Conservation (phyloP, 106 monocot genomes). For the Posidonia australis region DNA sequence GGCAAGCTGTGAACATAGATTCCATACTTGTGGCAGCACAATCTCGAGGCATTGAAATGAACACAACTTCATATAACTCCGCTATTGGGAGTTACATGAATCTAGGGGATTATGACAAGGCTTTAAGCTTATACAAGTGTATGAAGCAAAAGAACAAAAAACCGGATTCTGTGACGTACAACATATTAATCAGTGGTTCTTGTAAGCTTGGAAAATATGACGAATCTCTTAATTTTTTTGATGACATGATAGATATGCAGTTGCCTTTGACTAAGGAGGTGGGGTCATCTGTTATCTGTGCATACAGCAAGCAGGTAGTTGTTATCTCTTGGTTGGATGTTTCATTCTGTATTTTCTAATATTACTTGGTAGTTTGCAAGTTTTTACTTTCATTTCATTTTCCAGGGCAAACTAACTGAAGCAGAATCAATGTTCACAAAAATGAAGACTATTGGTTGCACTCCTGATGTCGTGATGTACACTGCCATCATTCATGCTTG, state of each 20-base stretch:
- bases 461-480: conserved; percentile 71
- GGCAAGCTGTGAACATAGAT: conserved; percentile 54
- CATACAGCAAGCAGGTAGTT: conserved; percentile 73
- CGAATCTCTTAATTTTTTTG: conserved; percentile 55
- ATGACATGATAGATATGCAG: conserved; percentile 61
- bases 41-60: conserved; percentile 56
- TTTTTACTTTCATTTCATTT: conserved; percentile 5
- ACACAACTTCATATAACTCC: conserved; percentile 75
- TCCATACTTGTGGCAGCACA: conserved; percentile 60
- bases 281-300: conserved; percentile 81
- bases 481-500: conserved; percentile 88
- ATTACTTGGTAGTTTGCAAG: not conserved
- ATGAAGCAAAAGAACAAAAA: conserved; percentile 59
- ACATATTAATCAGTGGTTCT: conserved; percentile 77
- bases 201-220: conserved; percentile 64
- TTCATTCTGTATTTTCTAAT: not conserved
- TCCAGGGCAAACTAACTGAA: conserved; percentile 63
- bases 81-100: conserved; percentile 83
- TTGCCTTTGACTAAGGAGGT: conserved; percentile 84
- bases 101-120: conserved; percentile 66
- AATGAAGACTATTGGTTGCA: conserved; percentile 54
- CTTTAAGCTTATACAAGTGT: conserved; percentile 45
- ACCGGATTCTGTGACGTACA: conserved; percentile 78
- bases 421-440: conserved; percentile 61
- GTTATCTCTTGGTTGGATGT: not conserved